Percentiles rank a stretch among this genome's conserved stretches.
These are phyloP conservation scores for Aspergillus jensenii DNA, from an alignment of 2,329 filamentous ascomycete genomes.

Conservation along the genomic window DNA sequence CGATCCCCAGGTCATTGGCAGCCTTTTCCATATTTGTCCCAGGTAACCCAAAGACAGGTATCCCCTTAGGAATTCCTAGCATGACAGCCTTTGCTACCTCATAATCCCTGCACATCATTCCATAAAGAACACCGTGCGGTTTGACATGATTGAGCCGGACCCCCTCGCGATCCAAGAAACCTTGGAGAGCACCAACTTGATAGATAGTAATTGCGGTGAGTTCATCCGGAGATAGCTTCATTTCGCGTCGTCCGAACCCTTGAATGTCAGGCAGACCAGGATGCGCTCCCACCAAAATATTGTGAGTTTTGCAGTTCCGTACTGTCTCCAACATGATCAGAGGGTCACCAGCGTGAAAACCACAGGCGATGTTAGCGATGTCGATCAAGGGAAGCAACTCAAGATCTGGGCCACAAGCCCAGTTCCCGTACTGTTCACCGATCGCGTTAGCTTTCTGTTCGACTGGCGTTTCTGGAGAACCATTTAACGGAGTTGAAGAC, in stretches of 20 bases:
- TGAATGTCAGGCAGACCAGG: conserved; percentile 65
- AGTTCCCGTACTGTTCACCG: conserved; percentile 42
- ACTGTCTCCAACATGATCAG: conserved; percentile 65
- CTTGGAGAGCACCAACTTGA: conserved; percentile 63
- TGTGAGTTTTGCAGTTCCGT: conserved; percentile 56
- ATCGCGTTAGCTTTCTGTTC: not conserved
- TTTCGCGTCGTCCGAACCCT: conserved; percentile 64
- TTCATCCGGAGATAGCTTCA: conserved; percentile 59
- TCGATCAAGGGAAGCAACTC: conserved; percentile 63
- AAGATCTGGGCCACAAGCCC: conserved; percentile 55
- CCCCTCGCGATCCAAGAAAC: conserved; percentile 57
- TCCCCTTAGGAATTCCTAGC: conserved; percentile 51
- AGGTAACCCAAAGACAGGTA: conserved; percentile 55
- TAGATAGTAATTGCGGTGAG: conserved; percentile 60
- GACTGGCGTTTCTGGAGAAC: not conserved
- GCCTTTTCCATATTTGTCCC: conserved; percentile 57
- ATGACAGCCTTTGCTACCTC: conserved; percentile 55
- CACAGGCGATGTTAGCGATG: conserved; percentile 63
- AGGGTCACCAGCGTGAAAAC: conserved; percentile 61
- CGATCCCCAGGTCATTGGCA: conserved; percentile 52
- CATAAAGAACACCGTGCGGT: conserved; percentile 61
- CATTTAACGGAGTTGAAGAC: not conserved
- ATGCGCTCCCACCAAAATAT: conserved; percentile 61
- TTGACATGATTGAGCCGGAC: conserved; percentile 62
- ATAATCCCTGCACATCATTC: conserved; percentile 55